Percentiles rank a stretch among this genome's conserved stretches.
Evolutionary conservation across 2,329 filamentous ascomycete species (phyloP).

Genomic region (Fusarium phyllophilum): DNA sequence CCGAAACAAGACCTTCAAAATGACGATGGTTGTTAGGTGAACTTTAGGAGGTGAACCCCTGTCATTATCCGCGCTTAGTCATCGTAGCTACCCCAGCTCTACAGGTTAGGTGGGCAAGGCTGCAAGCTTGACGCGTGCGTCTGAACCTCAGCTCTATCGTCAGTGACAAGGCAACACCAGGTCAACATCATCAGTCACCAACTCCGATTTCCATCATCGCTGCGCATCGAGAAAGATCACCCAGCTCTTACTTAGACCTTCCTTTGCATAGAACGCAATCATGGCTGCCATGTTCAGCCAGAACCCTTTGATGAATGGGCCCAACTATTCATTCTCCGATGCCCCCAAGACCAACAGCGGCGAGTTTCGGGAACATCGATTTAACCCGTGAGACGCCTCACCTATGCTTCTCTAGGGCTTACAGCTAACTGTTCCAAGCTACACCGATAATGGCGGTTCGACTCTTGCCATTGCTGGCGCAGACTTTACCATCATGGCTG

Average conservation of each 20-base stretch:
- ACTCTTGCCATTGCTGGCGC: constrained; percentile 93
- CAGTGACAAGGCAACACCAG: constrained; percentile 37
- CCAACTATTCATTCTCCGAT: constrained; percentile 75
- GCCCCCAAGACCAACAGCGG: constrained; percentile 63
- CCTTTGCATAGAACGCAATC: constrained; percentile 40
- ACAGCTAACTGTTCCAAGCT: constrained; percentile 62
- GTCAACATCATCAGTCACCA: constrained; percentile 24
- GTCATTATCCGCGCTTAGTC: constrained; percentile 51
- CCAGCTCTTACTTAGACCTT: neutral
- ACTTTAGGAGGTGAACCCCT: constrained; percentile 42
- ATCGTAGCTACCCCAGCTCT: constrained; percentile 51
- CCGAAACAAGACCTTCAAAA: constrained; percentile 26
- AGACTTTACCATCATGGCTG: constrained; percentile 95
- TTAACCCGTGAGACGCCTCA: constrained; percentile 80
- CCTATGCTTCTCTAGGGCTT: neutral
- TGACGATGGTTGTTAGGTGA: constrained; percentile 35
- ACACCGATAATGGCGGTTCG: constrained; percentile 97
- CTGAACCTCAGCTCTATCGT: constrained; percentile 44
- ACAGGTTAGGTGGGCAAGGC: constrained; percentile 56
- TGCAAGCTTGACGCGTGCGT: constrained; percentile 60
- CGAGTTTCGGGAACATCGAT: constrained; percentile 78
- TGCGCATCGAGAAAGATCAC: constrained; percentile 9
- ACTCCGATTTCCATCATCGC: constrained; percentile 13
- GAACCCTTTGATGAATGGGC: constrained; percentile 74
- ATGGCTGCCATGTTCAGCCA: constrained; percentile 77